Percentiles rank a stretch among this genome's conserved stretches.
phyloP scores from a whole-genome alignment of 2,329 filamentous ascomycete species.

The Aspergillus fumigatus region DNA sequence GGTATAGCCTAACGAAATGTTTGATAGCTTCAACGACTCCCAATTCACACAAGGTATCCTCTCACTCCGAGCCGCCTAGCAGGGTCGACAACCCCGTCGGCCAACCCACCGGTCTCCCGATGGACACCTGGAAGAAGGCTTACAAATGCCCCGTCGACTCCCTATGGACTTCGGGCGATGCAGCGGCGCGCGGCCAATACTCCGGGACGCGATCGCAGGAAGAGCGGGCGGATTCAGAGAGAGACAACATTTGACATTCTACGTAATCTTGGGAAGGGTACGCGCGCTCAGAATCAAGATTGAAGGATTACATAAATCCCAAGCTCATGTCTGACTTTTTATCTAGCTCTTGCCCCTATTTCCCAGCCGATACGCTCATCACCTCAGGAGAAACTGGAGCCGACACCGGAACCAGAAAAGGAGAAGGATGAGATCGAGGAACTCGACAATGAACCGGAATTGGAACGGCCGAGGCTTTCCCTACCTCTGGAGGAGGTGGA shows the following conservation, averaged over 20 bases:
- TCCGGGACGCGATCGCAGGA: conserved; percentile 45
- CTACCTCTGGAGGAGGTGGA: conserved; percentile 45
- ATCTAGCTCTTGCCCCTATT: conserved; percentile 46
- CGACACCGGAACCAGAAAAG: conserved; percentile 12
- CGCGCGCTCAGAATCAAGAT: conserved; percentile 1
- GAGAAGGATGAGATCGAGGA: conserved; percentile 41
- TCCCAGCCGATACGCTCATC: conserved; percentile 46
- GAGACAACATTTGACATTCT: conserved; percentile 55
- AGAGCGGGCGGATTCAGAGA: conserved; percentile 47
- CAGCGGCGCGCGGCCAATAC: conserved; percentile 52
- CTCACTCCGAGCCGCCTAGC: conserved; percentile 33
- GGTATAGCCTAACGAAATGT: conserved; percentile 1
- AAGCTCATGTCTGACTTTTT: conserved; percentile 2
- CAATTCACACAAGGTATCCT: conserved; percentile 27
- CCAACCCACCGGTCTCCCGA: conserved; percentile 29
- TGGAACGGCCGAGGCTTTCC: conserved; percentile 38
- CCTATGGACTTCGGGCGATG: conserved; percentile 51
- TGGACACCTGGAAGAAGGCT: conserved; percentile 31
- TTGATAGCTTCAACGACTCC: conserved; percentile 31
- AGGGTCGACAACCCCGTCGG: conserved; percentile 27
- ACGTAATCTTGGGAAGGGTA: conserved; percentile 50
- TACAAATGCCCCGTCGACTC: conserved; percentile 46
- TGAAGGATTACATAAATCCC: not conserved
- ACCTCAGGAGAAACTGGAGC: conserved; percentile 33
- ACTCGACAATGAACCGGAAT: conserved; percentile 45